Conservation (phyloP, 202 grass and related monocot species). For the Miscanthus sacchariflorus region DNA sequence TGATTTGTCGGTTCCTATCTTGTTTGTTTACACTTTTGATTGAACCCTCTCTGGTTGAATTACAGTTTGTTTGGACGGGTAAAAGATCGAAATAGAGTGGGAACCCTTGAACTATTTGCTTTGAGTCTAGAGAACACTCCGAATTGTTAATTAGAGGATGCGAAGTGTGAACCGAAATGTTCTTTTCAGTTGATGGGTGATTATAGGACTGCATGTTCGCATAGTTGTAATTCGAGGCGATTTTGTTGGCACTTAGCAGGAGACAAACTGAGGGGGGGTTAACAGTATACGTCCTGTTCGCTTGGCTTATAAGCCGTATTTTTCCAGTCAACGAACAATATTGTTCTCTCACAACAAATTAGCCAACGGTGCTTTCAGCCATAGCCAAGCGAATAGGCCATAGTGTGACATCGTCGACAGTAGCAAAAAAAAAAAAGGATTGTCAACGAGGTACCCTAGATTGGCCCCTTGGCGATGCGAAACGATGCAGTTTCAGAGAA, state of each 20-base stretch:
- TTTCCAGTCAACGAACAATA: no score
- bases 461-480: background rate
- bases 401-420: no score
- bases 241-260: constrained; percentile 5
- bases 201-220: background rate
- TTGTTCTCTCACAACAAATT: no score
- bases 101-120: background rate
- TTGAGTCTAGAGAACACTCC: background rate
- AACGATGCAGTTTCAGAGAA: no score
- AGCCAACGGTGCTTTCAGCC: no score
- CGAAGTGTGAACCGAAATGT: background rate
- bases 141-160: background rate
- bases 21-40: background rate
- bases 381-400: no score
- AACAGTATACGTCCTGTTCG: background rate
- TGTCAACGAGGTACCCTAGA: no score
- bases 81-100: background rate
- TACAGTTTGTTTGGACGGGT: background rate
- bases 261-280: background rate
- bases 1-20: background rate
- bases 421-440: no score
- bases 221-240: background rate
- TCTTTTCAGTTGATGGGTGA: background rate
- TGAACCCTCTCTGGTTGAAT: background rate
- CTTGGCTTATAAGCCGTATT: no score